Percentiles rank a stretch among this genome's conserved stretches.
phyloP scores from a whole-genome alignment of 148 eudicot genomes.

The Rhododendron mucronatum region DNA sequence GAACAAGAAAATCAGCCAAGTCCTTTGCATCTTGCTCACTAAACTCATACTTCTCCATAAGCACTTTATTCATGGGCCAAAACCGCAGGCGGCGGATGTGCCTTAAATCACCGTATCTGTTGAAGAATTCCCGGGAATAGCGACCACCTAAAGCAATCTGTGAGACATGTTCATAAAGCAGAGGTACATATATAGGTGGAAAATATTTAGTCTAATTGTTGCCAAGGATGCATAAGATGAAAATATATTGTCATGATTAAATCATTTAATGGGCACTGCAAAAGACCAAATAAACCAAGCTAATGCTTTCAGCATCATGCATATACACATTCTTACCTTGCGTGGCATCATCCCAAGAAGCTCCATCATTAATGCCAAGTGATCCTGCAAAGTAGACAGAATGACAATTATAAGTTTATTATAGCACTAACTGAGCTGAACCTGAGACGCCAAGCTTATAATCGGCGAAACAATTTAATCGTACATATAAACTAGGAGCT shows the following conservation, averaged over 20 bases:
- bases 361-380: slow-evolving; percentile 97
- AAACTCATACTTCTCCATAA: slow-evolving; percentile 68
- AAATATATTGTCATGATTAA: not conserved
- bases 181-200: not conserved
- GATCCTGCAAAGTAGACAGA: slow-evolving; percentile 51
- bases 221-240: not conserved
- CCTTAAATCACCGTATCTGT: slow-evolving; percentile 74
- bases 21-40: slow-evolving; percentile 70
- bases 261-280: not conserved
- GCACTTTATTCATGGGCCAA: slow-evolving; percentile 84
- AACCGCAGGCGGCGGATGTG: slow-evolving; percentile 69
- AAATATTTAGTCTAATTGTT: not conserved
- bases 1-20: slow-evolving; percentile 70
- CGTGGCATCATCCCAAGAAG: slow-evolving; percentile 94
- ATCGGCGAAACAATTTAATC: not conserved
- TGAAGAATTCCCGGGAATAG: slow-evolving; percentile 73
- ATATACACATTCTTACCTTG: slow-evolving; percentile 43
- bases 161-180: not conserved
- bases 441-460: not conserved
- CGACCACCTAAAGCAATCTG: slow-evolving; percentile 81
- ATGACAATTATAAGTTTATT: not conserved
- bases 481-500: not conserved
- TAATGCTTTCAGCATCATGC: not conserved
- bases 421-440: not conserved
- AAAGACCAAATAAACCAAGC: not conserved